Base-by-base conservation (phyloP, 805 yeast genomes). In the Candida golubevii region DNA sequence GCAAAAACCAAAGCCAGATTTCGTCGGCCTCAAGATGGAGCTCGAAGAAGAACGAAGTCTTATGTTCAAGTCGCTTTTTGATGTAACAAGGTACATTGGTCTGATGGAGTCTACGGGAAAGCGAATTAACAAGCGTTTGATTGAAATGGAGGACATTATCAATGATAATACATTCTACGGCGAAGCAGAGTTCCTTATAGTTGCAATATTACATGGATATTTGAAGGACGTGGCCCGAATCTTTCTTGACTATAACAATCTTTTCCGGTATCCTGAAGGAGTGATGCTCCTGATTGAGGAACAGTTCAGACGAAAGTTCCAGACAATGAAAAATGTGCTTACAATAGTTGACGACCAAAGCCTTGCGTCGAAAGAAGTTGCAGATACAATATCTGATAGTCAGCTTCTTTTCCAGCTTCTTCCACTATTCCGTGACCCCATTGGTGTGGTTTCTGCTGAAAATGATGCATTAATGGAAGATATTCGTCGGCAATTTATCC, bases 401-500 rank as follows among this genome's bases (percentile, higher is more conserved):
- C 13, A 13, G 7, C 39, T 43, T 11, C 26, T 43, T 2, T 43
- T 38, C 26, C 8, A 18, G 2, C 32, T 43, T n/a, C 35, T 43
- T 29, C 46, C 46, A 23, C 18, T 39, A 10, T 43, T 43, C 36
- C 18, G 46, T 23, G 46, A 43, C 29, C 46, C 46, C 23, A 39
- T 43, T 11, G 42, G 46, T 9, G 30, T n/a, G 5, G 36, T 35
- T 4, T 43, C 42, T 12, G 18, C 30, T 2, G 33, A 38, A 10
- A 35, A 33, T 4, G 46, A 43, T 27, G 7, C 11, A 8, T 33
- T 32, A 3, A 11, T 43, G 36, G 36, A 31, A 8, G 42, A 38
- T 15, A 43, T 43, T 14, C 39, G 42, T 4, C 31, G 28, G 8
- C 36, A 43, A 15, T 36, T 38, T 26, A 6, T 35, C 6, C 46